These are phyloP conservation scores for Malassezia sp. DNA, from an alignment of 1,284 basidiomycete genomes.

Conservation along the genomic window DNA sequence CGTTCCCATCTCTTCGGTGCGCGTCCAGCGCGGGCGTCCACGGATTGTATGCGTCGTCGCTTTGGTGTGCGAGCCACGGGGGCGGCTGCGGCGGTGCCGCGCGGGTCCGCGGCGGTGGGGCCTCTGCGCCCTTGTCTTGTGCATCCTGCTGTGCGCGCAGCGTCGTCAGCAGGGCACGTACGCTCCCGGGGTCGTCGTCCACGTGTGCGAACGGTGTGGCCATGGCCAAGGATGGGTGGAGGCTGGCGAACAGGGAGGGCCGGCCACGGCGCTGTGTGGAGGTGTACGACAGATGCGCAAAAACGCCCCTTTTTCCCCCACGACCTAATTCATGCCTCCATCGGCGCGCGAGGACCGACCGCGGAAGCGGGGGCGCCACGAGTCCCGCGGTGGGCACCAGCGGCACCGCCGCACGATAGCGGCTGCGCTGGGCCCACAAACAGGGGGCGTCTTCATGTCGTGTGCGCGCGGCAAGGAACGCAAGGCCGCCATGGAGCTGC, in stretches of 20 bases:
- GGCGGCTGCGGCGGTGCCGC: not conserved
- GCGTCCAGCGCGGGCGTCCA: not conserved
- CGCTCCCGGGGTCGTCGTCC: constrained; percentile 15
- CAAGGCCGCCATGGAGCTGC: constrained; percentile 36
- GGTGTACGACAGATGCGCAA: not conserved
- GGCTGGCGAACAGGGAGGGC: not conserved
- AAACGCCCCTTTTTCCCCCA: not conserved
- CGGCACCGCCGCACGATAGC: constrained; percentile 6
- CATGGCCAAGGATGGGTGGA: not conserved
- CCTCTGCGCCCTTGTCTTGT: constrained; percentile 1
- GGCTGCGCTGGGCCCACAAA: not conserved
- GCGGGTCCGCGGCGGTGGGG: not conserved
- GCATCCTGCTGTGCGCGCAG: constrained; percentile 12
- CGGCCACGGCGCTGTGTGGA: not conserved
- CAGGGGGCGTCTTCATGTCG: constrained; percentile 31
- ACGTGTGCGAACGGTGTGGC: no score
- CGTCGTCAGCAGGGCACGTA: constrained; percentile 12
- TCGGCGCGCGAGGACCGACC: not conserved
- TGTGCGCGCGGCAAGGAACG: constrained; percentile 32
- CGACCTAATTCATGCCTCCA: not conserved
- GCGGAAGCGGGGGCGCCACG: constrained; percentile 1
- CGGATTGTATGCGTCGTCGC: not conserved
- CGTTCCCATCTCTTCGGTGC: no score
- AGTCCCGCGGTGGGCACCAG: constrained; percentile 8
- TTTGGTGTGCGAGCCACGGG: not conserved